Percentiles rank a stretch among this genome's conserved stretches.
Conservation (phyloP, 2,329 filamentous ascomycete genomes). For the Chrysoporthe cubensis region DNA sequence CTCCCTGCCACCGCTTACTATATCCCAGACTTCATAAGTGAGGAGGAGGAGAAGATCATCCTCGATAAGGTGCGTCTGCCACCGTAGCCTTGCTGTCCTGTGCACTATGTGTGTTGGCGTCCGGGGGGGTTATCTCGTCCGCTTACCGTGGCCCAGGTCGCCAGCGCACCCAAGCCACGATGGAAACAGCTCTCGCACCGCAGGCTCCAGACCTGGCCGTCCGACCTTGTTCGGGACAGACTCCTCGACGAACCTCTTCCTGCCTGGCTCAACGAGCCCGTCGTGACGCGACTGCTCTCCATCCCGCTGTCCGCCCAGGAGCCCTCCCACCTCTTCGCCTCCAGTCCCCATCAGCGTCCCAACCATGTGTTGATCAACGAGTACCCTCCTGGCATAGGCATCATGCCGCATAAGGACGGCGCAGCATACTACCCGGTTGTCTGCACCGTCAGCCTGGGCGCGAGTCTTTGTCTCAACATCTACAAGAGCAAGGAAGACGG, state of each 20-base stretch:
- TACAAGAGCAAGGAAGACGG: constrained; percentile 66
- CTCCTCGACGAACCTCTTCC: constrained; percentile 78
- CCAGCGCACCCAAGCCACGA: constrained; percentile 69
- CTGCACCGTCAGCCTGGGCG: constrained; percentile 85
- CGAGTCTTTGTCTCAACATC: constrained; percentile 77
- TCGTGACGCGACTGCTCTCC: constrained; percentile 65
- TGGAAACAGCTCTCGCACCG: constrained; percentile 92
- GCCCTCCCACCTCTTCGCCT: constrained; percentile 49
- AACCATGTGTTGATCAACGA: constrained; percentile 97
- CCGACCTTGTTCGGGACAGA: constrained; percentile 76
- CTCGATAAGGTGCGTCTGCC: constrained; percentile 65
- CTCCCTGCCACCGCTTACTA: constrained; percentile 77
- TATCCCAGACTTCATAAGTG: constrained; percentile 80
- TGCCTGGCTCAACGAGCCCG: constrained; percentile 71
- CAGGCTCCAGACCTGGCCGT: constrained; percentile 89
- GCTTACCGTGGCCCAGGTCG: constrained; percentile 50
- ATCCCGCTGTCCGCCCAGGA: constrained; percentile 43
- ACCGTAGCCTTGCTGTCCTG: background rate
- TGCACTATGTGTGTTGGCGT: constrained; percentile 42
- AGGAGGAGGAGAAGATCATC: constrained; percentile 72
- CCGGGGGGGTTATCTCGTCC: background rate
- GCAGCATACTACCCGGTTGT: constrained; percentile 85
- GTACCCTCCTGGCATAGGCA: constrained; percentile 85
- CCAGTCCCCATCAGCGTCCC: constrained; percentile 74
- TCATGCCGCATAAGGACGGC: constrained; percentile 97